Evolutionary conservation across 495 filamentous ascomycete species (phyloP), one percentile per base, ranked within the genome.

Genomic region (Baudoinia panamericana): DNA sequence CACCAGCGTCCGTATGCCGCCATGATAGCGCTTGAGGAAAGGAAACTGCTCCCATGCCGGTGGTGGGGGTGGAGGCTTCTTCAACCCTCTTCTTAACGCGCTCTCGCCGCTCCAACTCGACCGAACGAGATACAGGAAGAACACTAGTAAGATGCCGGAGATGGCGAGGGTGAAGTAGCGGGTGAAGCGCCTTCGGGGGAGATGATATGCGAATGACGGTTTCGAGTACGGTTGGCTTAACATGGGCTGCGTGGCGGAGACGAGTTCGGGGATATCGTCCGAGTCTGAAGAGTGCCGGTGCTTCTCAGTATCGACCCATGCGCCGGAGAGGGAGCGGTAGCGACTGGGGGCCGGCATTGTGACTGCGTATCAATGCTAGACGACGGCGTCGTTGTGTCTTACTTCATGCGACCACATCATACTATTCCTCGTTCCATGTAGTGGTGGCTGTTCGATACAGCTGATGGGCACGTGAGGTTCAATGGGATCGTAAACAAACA

Each of bases 11-110:
- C 72, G 65, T 31, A 94, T 66, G 0, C 86, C 86, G 12, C 86
- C 86, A 56, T 90, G 80, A 56, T 94, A 94, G 39, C 85, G 68
- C 32, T 70, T 76, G 41, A 94, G 59, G 55, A 90, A 85, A 0
- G 74, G 74, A 55, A 92, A 94, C 4, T 64, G 66, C 54, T 92
- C 82, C 86, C 86, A 94, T 31, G 64, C 57, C 3, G 73, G 73
- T 3, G 71, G 58, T 3, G 68, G 65, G 30, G 69, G 41, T 6
- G 41, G 41, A 5, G 30, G 30, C 18, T 51, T 51, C 31, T 37
- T 41, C 36, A 46, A 37, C 7, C 48, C 48, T 24, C 37, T 15
- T 26, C 34, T 39, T 13, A 51, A 25, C 37, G 41, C 25, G 12
- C 36, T 30, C 13, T 46, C 30, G 30, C 37, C 38, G 7, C 25